These are phyloP conservation scores for Phoma sp. DNA, from an alignment of 2,329 filamentous ascomycete genomes.

Conservation along the genomic window DNA sequence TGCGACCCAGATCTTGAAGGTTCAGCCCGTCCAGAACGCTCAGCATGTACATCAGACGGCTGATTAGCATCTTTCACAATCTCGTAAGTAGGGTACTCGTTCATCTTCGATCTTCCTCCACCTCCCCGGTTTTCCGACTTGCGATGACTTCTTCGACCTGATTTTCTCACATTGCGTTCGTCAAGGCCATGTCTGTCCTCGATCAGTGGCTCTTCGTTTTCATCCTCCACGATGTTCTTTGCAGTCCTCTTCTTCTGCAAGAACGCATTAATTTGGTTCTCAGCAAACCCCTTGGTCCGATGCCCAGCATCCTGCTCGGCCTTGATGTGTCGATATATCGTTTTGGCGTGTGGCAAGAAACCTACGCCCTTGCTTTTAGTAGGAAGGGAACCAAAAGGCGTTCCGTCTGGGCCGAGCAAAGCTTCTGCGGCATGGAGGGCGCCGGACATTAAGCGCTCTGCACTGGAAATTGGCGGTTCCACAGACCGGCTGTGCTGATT, in stretches of 20 bases:
- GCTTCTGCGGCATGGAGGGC: background rate
- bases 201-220: background rate
- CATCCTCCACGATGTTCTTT: background rate
- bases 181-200: background rate
- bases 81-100: background rate
- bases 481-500: background rate
- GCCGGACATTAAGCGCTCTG: background rate
- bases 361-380: conserved; percentile 27
- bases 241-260: conserved; percentile 11
- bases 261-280: conserved; percentile 21
- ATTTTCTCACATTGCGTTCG: background rate
- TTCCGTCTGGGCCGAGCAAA: conserved; percentile 24
- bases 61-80: background rate
- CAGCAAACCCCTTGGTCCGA: conserved; percentile 19
- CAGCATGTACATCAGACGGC: too few relatives aligned
- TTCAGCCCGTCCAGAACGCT: too few relatives aligned
- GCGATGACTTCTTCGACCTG: background rate
- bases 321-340: conserved; percentile 33
- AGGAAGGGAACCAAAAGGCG: conserved; percentile 26
- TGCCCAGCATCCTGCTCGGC: conserved; percentile 28
- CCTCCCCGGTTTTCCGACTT: background rate
- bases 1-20: too few relatives aligned
- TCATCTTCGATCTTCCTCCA: background rate
- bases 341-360: conserved; percentile 25
- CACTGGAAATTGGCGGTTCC: background rate